These are phyloP conservation scores for Malassezia sympodialis DNA, from an alignment of 1,284 basidiomycete species.

Conservation along the genomic window DNA sequence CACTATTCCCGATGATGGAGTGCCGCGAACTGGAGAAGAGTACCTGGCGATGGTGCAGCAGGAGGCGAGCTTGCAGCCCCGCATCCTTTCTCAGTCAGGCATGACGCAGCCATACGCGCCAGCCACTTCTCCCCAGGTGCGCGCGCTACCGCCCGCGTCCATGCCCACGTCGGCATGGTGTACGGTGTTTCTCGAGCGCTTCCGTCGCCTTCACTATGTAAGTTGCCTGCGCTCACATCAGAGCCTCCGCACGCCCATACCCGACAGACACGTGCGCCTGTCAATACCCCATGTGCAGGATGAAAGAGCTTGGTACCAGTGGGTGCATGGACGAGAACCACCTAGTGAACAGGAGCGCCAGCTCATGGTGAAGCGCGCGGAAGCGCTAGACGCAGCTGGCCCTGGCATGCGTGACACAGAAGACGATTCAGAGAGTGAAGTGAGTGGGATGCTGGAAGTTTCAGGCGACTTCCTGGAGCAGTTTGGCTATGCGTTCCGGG, in stretches of 20 bases:
- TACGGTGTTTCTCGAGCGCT: conserved; percentile 9
- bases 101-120: not conserved
- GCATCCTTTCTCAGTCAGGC: not conserved
- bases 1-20: conserved; percentile 24
- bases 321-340: conserved; percentile 8
- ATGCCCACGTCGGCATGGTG: conserved; percentile 9
- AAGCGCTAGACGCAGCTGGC: not conserved
- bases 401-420: not conserved
- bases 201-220: conserved; percentile 11
- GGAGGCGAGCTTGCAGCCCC: conserved; percentile 10
- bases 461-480: not conserved
- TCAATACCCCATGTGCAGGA: conserved; percentile 2
- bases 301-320: conserved; percentile 6
- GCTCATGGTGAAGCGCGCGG: not conserved
- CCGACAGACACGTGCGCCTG: not conserved
- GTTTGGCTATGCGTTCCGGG: conserved; percentile 1
- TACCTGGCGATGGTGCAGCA: conserved; percentile 37
- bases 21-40: conserved; percentile 33
- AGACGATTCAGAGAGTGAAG: conserved; percentile 1
- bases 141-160: not conserved
- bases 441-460: not conserved
- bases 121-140: not conserved
- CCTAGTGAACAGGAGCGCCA: conserved; percentile 3
- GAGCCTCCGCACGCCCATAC: not conserved
- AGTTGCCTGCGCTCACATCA: not conserved